Base-by-base conservation (phyloP, 192 early-diverging fungal species). In the Gryganskiella cystojenkinii region DNA sequence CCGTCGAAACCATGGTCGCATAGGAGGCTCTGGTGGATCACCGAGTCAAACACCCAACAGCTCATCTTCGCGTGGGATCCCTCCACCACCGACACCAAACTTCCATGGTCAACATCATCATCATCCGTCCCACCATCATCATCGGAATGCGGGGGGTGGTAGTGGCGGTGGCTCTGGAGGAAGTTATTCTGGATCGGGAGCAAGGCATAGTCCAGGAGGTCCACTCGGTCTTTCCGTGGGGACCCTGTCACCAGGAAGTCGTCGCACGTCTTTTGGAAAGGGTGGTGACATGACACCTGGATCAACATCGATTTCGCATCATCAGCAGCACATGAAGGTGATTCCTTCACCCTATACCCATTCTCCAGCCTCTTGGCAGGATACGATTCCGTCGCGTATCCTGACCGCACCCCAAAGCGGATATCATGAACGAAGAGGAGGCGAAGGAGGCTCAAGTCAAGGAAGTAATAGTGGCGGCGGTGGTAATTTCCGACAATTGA, bases 331-430 rank as follows among this genome's bases (percentile, higher is more conserved):
- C 11, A 67, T 76, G 73, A 37, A 59, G 22, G 58, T 56, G 20
- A 67, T 76, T 14, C 59, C 73, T 31, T 76, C 73, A 10, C 73
- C 73, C 1, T 78, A 68, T 33, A 55, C 54, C 1, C 56, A 69
- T 22, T 78, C 65, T 1, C 74, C 74, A 3, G 74, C 61, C 6
- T 51, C 60, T 17, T 64, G 64, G 56, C 52, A 63, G 3, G 74
- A 78, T 4, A 59, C 56, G 14, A 30, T 54, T 3, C 37, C 61
- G 6, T 65, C 56, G 1, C 47, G 51, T 1, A 35, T 61, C 33
- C n/a, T 17, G 45, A 45, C n/a, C 28, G 24, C 9, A 14, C 53
- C 27, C 13, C 47, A 30, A 37, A 10, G 14, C 22, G 30, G 15
- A 4, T 52, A 3, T 56, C 60, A 25, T 19, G 17, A 31, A 20